Conservation (phyloP, 1,284 basidiomycete genomes). For the Papiliotrema nemorosa region DNA sequence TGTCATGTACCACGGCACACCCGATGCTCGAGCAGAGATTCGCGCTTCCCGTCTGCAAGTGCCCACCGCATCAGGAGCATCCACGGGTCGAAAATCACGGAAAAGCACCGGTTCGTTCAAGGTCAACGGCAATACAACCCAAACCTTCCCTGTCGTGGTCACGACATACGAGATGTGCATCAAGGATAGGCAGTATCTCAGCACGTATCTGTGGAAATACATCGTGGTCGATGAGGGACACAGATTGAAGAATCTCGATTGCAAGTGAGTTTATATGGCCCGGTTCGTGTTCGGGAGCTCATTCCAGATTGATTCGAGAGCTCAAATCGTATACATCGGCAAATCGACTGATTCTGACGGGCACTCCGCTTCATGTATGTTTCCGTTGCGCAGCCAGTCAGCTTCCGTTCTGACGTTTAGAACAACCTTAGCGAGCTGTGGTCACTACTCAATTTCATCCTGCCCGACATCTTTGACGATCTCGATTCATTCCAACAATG, state of each 20-base stretch:
- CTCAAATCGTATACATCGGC: constrained; percentile 82
- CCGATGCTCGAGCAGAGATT: constrained; percentile 69
- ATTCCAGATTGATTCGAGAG: constrained; percentile 68
- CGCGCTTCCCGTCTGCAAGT: constrained; percentile 55
- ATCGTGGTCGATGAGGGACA: constrained; percentile 97
- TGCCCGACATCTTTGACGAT: constrained; percentile 88
- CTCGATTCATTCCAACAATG: constrained; percentile 86
- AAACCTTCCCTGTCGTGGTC: constrained; percentile 55
- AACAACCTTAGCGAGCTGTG: constrained; percentile 93
- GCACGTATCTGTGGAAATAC: constrained; percentile 78
- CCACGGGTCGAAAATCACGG: constrained; percentile 24
- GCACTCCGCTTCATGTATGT: constrained; percentile 83
- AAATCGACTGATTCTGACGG: constrained; percentile 87
- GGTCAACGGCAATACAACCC: constrained; percentile 27
- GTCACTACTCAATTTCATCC: constrained; percentile 91
- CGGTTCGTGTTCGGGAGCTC: not conserved
- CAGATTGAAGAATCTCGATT: constrained; percentile 87
- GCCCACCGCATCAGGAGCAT: constrained; percentile 24
- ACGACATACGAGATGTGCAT: constrained; percentile 96
- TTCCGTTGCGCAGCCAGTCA: not conserved
- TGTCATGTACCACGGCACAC: constrained; percentile 83
- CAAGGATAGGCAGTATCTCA: constrained; percentile 66
- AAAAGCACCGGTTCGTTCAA: constrained; percentile 22
- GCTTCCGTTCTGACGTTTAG: constrained; percentile 48
- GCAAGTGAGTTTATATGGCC: constrained; percentile 53